Base-by-base conservation (phyloP, 306 rosid species). In the Astragalus membranaceus region DNA sequence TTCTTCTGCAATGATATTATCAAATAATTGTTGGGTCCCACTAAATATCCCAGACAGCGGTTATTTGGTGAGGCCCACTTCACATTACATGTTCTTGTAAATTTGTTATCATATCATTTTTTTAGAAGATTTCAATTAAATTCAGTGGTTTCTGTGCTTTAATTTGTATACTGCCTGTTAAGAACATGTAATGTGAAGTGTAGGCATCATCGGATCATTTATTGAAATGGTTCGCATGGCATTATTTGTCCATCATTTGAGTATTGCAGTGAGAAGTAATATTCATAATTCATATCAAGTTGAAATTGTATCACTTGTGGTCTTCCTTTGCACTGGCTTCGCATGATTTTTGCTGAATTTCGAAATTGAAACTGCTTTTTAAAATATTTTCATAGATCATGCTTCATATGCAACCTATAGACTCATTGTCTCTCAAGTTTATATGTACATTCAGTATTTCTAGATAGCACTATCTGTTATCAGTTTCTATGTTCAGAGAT, bases 341-440 rank as follows among this genome's bases (percentile, higher is more conserved):
- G 17, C 35, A 61, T 51, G 29, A 62, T 54, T 41, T 54, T 55
- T 46, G 23, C 42, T 11, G 49, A 32, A 32, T 54, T 20, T 35
- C 55, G 10, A 23, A 47, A 10, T 59, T 48, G 66, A 48, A 47
- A 47, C 20, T 64, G 20, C 26, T 54, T 69, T 50, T 58, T 39
- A 23, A 33, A 58, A 75, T 59, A 51, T 67, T 71, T 67, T 59
- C 60, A 33, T 51, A 58, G 43, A 55, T 50, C 39, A 32, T 57
- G 70, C 41, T 20, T 42, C 35, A 30, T 42, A 52, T 44, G 56
- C 61, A 26, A 29, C 50, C 46, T 70, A 32, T 43, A 59, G 46
- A 41, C 33, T 50, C 60, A 39, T 69, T 13, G 8, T 62, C 57
- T 62, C 57, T 75, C 52, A 39, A 47, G 15, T 59, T 80, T 20